Evolutionary conservation across 169 alveolate species (phyloP), one percentile per base, ranked within the genome.

Genomic region (Theileria sp.): DNA sequence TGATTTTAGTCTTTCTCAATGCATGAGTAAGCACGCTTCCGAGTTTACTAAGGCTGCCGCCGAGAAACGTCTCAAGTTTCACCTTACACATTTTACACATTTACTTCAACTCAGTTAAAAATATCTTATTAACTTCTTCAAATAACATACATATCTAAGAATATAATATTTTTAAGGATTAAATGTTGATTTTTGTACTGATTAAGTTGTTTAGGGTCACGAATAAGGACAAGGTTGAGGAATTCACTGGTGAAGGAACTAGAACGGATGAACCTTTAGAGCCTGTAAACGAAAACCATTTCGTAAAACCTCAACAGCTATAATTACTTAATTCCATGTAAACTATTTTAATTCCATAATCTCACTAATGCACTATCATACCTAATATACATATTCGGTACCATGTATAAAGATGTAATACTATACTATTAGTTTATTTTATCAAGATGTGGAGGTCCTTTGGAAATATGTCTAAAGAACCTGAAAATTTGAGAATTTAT

Each of bases 381-480:
- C 36, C 36, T 32, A 32, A 32, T 5, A 32, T 32, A 32, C 36
- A 32, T 5, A 32, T 3, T 32, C 36, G 1, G 5, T 32, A 32
- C 36, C 36, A 32, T 32, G 36, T 32, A 32, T 32, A 32, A 32
- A 32, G 36, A 5, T 32, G 36, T 32, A 32, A 32, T 32, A 32
- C 36, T 32, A 32, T 32, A 32, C 36, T 23, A 66, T 1, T 3
- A 28, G 49, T 36, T 3, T 32, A 28, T 26, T 68, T 36, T 28
- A 28, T 68, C 28, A 17, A 71, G 65, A 78, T 71, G 79, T 21
- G 79, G 79, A 7, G 79, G 79, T 23, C 79, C 79, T 36, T 19
- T 19, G 65, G 64, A 50, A 51, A 71, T 71, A 19, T 28, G 79
- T n/a, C 79, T 71, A 36, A 71, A 71, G 56, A 71, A 71, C 75